Percentiles rank a stretch among this genome's conserved stretches.
These are phyloP conservation scores for Boletellus ananas DNA, from an alignment of 768 basidiomycete genomes.

Conservation along the genomic window DNA sequence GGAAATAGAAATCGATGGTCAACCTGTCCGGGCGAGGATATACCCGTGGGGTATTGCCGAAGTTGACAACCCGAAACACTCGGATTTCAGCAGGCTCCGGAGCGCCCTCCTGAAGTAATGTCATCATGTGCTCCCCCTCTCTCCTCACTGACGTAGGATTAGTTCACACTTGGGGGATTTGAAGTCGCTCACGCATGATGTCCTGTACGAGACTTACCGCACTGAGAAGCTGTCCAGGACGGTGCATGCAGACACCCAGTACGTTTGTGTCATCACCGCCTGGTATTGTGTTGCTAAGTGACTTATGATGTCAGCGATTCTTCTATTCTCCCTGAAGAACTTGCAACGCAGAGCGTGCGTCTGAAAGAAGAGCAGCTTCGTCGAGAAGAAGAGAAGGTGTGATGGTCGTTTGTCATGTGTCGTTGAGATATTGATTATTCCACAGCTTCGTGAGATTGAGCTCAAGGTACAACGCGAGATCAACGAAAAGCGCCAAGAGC, in stretches of 20 bases:
- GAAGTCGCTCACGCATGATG: slow-evolving; percentile 91
- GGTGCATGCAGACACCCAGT: slow-evolving; percentile 77
- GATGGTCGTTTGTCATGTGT: slow-evolving; percentile 2
- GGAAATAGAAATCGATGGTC: slow-evolving; percentile 90
- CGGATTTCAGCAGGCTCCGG: slow-evolving; percentile 93
- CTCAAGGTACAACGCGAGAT: slow-evolving; percentile 98
- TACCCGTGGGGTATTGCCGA: slow-evolving; percentile 99
- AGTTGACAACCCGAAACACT: slow-evolving; percentile 99
- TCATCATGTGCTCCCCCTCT: slow-evolving; percentile 1
- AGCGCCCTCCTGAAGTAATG: slow-evolving; percentile 85
- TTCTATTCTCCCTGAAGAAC: slow-evolving; percentile 92
- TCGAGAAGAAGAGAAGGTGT: slow-evolving; percentile 91
- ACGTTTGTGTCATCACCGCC: slow-evolving; percentile 18
- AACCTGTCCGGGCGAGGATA: slow-evolving; percentile 86
- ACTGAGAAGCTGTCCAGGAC: slow-evolving; percentile 94
- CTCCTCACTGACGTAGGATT: slow-evolving; percentile 10
- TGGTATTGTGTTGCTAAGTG: slow-evolving; percentile 23
- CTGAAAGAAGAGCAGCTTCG: slow-evolving; percentile 99
- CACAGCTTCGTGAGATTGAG: slow-evolving; percentile 91
- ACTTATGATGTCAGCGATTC: slow-evolving; percentile 53
- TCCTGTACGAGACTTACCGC: slow-evolving; percentile 95
- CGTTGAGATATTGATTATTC: slow-evolving; percentile 11
- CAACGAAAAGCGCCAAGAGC: slow-evolving; percentile 94
- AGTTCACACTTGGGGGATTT: slow-evolving; percentile 94
- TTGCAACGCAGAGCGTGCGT: slow-evolving; percentile 94